Base-by-base conservation (phyloP, 352 stramenopile species). In the Phytophthora pinifolia region DNA sequence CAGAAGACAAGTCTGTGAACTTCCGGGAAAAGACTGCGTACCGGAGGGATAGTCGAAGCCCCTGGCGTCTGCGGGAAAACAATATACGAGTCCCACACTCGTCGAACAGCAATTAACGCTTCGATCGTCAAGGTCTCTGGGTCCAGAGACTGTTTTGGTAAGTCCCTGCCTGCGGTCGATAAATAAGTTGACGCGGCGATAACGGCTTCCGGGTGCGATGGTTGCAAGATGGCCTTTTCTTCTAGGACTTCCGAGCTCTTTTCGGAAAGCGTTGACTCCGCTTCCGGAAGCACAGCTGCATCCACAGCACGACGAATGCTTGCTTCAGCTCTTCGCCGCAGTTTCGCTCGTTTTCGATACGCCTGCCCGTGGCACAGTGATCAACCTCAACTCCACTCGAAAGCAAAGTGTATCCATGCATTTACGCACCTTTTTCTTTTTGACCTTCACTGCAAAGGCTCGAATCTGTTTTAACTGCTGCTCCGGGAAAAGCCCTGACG, bases 81-180 rank as follows among this genome's bases (percentile, higher is more conserved):
- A 44, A 74, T 58, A 44, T 68, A 66, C 12, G 46, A 18, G 46
- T 79, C 70, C 70, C 70, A 79, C 35, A 54, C 62, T 56, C 70
- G 65, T 56, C 65, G 62, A 8, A 69, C 36, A 20, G 59, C 31
- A 34, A 79, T 67, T 30, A 79, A 65, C n/a, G 32, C 8, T n/a
- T 65, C 50, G 32, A 79, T 53, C 7, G 52, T 66, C 38, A 72
- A 55, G 1, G 56, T 61, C 22, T 64, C 48, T 29, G 65, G 62
- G 36, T 69, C 49, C 7, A 72, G 41, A 20, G 44, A 44, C 17
- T 44, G 34, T 9, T 55, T 46, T 30, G 37, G 13, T 5, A 31
- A 20, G 15, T 4, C 46, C n/a, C 33, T 30, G 14, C 42, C 30
- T 25, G 25, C 13, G 15, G 2, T 22, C 20, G 46, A 49, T 54